Evolutionary conservation across 108 stramenopile genomes (phyloP).

Genomic region (Cyclotella baltica): DNA sequence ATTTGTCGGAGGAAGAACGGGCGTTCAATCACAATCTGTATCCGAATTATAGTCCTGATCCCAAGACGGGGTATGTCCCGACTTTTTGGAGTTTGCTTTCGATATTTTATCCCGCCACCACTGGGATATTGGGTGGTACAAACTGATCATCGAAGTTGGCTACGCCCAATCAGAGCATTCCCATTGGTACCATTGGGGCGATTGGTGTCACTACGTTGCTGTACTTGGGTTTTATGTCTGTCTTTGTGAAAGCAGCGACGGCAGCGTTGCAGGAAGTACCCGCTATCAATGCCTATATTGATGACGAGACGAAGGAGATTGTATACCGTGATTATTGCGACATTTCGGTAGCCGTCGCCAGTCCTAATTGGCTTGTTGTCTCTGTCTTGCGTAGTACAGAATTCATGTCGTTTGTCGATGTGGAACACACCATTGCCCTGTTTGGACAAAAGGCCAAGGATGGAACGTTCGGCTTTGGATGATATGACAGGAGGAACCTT

Average conservation of each 20-base stretch:
- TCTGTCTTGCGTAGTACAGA: conserved; percentile 98
- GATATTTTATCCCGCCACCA: conserved; percentile 81
- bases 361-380: conserved; percentile 96
- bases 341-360: conserved; percentile 97
- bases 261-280: conserved; percentile 95
- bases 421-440: conserved; percentile 95
- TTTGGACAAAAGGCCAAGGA: conserved; percentile 96
- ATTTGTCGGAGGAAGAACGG: conserved; percentile 36
- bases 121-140: conserved; percentile 85
- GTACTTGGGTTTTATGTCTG: conserved; percentile 95
- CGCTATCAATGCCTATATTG: conserved; percentile 98
- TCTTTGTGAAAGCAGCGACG: conserved; percentile 97
- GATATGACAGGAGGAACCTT: conserved; percentile 99
- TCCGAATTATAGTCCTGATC: conserved; percentile 58
- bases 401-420: conserved; percentile 96
- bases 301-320: conserved; percentile 97
- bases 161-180: conserved; percentile 64
- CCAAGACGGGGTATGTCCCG: conserved; percentile 69
- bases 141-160: conserved; percentile 71
- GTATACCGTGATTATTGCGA: conserved; percentile 98
- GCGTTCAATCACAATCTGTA: conserved; percentile 59
- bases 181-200: conserved; percentile 78
- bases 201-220: conserved; percentile 60
- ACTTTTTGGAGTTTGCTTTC: conserved; percentile 68
- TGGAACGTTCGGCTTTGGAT: conserved; percentile 91